Evolutionary conservation across 2,329 filamentous ascomycete species (phyloP).

Genomic region (Rhynchosporium graminicola): DNA sequence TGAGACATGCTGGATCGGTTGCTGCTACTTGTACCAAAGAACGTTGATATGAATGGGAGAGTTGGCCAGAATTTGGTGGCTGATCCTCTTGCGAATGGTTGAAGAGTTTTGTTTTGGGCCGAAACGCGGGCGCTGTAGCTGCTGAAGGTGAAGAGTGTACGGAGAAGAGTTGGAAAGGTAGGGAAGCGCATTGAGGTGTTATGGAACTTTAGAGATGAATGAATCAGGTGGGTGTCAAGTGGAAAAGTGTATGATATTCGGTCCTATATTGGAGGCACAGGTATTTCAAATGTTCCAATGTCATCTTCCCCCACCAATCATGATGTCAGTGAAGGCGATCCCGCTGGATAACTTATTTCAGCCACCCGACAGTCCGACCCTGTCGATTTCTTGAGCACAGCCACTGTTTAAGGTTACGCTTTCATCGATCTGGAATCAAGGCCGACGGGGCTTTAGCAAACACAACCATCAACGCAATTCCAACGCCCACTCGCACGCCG

Average conservation of each 20-base stretch:
- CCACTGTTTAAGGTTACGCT: slow-evolving; percentile 12
- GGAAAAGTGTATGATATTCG: slow-evolving; percentile 24
- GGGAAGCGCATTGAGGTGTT: slow-evolving; percentile 52
- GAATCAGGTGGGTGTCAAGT: background rate
- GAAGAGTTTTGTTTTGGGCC: slow-evolving; percentile 38
- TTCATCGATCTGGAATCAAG: slow-evolving; percentile 31
- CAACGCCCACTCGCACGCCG: slow-evolving; percentile 3
- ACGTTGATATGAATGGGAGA: slow-evolving; percentile 74
- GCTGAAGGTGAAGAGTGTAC: slow-evolving; percentile 50
- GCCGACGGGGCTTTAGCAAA: slow-evolving; percentile 6
- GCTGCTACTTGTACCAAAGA: slow-evolving; percentile 64
- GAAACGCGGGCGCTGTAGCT: slow-evolving; percentile 42
- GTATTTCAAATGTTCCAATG: slow-evolving; percentile 29
- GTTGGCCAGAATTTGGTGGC: slow-evolving; percentile 67
- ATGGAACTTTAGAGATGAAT: slow-evolving; percentile 24
- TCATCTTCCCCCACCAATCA: slow-evolving; percentile 22
- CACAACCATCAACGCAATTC: slow-evolving; percentile 12
- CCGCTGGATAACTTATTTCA: background rate
- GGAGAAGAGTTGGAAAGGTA: slow-evolving; percentile 48
- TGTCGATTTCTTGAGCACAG: slow-evolving; percentile 4
- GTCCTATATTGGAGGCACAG: slow-evolving; percentile 27
- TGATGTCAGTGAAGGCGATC: slow-evolving; percentile 22
- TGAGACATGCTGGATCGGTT: slow-evolving; percentile 64
- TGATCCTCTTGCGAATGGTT: slow-evolving; percentile 42
- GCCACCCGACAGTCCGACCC: slow-evolving; percentile 17